Conservation (phyloP, 202 grass and related monocot genomes). For the Brachypodium distachyon region DNA sequence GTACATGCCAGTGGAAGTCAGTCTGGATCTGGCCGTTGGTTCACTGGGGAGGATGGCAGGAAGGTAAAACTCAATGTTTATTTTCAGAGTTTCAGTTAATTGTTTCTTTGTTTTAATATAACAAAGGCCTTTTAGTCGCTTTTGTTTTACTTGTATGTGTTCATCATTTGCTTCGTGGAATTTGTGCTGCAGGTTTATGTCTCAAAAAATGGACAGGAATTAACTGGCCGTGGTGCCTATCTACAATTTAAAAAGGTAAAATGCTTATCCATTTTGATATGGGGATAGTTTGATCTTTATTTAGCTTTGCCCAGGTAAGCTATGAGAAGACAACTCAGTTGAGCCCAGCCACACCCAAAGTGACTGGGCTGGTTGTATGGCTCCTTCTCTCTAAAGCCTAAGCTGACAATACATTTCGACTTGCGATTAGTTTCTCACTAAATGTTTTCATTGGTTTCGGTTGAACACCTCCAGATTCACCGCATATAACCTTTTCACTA, state of each 20-base stretch:
- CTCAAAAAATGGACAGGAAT: slow-evolving; percentile 72
- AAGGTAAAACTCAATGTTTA: slow-evolving; percentile 38
- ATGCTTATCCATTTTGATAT: background rate
- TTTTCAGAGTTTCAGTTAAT: background rate
- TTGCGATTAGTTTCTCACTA: background rate
- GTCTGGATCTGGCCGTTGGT: slow-evolving; percentile 85
- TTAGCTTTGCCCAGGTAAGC: background rate
- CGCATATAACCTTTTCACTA: background rate
- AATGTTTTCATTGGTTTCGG: background rate
- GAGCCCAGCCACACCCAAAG: background rate
- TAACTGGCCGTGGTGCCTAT: slow-evolving; percentile 59
- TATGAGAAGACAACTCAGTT: background rate
- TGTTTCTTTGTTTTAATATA: background rate
- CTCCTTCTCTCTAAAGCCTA: background rate
- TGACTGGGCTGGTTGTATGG: background rate
- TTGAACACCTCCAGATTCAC: background rate
- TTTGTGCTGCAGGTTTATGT: slow-evolving; percentile 68
- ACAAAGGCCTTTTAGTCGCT: background rate
- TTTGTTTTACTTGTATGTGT: background rate
- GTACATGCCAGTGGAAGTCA: slow-evolving; percentile 38
- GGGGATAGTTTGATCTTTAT: background rate
- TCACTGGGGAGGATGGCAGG: slow-evolving; percentile 54
- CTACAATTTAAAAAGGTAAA: slow-evolving; percentile 59
- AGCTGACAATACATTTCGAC: background rate
- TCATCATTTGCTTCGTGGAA: slow-evolving; percentile 19